A percentile compares a stretch with the other conserved stretches of the same genome.
These are phyloP conservation scores for Ophiostoma triangulosporum DNA, from an alignment of 2,329 filamentous ascomycete genomes.

Conservation along the genomic window DNA sequence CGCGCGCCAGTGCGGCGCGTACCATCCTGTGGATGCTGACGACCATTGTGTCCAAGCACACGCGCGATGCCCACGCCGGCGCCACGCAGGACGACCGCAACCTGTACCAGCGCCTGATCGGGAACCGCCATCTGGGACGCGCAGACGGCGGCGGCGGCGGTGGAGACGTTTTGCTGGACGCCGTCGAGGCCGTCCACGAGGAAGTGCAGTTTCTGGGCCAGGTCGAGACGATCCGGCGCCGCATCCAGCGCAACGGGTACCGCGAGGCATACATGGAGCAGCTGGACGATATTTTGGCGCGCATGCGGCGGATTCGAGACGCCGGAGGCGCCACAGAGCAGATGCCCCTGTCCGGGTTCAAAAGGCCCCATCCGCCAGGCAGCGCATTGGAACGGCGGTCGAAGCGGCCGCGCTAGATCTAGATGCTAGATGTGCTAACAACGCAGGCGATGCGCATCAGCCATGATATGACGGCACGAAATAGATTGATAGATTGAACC, in stretches of 20 bases:
- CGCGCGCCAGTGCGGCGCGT: slow-evolving; percentile 32
- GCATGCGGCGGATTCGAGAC: slow-evolving; percentile 4
- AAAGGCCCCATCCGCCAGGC: background rate
- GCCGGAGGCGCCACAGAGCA: background rate
- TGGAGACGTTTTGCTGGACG: slow-evolving; percentile 29
- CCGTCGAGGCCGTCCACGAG: slow-evolving; percentile 30
- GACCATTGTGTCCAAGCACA: slow-evolving; percentile 25
- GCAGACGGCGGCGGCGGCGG: slow-evolving; percentile 24
- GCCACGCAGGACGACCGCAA: slow-evolving; percentile 26
- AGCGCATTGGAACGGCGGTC: background rate
- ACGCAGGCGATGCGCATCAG: too few relatives aligned
- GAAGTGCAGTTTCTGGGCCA: slow-evolving; percentile 30
- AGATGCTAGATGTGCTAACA: background rate
- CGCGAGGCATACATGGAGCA: slow-evolving; percentile 10
- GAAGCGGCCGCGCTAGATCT: background rate
- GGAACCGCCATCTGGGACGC: slow-evolving; percentile 20
- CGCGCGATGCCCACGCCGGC: slow-evolving; percentile 25
- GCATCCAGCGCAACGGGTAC: slow-evolving; percentile 13
- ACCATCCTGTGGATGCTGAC: slow-evolving; percentile 35
- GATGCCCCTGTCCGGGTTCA: too few relatives aligned
- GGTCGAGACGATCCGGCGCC: slow-evolving; percentile 20
- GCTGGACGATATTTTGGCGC: slow-evolving; percentile 9
- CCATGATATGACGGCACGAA: too few relatives aligned
- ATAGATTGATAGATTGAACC: background rate
- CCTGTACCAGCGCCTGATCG: slow-evolving; percentile 35